Conservation (phyloP, 352 stramenopile species). For the Phytopythium ostracodes region DNA sequence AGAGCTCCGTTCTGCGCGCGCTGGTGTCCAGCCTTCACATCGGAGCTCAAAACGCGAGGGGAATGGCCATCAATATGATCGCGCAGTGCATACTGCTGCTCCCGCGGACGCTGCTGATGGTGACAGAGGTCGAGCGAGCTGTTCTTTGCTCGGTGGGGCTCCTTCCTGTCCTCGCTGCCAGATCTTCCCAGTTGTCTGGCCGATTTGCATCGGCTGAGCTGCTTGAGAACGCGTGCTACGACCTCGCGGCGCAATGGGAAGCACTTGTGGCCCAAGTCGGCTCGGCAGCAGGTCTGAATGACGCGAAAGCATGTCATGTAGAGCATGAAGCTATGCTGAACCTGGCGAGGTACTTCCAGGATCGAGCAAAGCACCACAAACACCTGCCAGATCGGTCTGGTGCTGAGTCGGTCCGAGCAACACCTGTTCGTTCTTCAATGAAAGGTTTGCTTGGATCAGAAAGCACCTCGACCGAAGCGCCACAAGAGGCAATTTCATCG, state of each 20-base stretch:
- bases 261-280: background rate
- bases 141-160: conserved; percentile 39
- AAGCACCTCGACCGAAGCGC: no score
- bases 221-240: background rate
- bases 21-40: conserved; percentile 34
- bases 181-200: background rate
- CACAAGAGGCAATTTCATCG: conserved; percentile 1
- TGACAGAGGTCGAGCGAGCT: conserved; percentile 29
- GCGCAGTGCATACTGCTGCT: conserved; percentile 23
- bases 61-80: conserved; percentile 16
- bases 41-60: conserved; percentile 5
- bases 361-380: background rate
- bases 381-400: background rate
- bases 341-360: background rate
- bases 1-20: conserved; percentile 44
- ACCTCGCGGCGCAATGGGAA: background rate
- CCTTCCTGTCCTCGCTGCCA: conserved; percentile 21
- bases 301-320: background rate
- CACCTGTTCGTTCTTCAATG: no score
- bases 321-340: background rate
- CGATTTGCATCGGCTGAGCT: background rate
- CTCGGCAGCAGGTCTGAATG: no score
- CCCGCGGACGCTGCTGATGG: conserved; percentile 28
- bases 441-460: no score
- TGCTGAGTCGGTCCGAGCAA: no score